A percentile compares a stretch with the other conserved stretches of the same genome.
These are phyloP conservation scores for Telopea speciosissima DNA, from an alignment of 177 flowering plant species.

Conservation along the genomic window DNA sequence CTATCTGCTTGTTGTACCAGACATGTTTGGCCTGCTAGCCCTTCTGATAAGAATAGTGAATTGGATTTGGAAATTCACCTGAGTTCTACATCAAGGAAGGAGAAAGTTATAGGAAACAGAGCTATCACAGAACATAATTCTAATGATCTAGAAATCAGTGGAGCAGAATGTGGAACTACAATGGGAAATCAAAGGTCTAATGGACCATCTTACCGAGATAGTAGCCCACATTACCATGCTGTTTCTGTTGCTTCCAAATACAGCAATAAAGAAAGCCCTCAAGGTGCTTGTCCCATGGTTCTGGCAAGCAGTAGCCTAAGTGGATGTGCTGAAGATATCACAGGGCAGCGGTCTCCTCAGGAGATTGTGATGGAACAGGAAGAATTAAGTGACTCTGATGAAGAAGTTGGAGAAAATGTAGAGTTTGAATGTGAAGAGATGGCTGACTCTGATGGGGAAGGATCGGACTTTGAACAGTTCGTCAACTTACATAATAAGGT, in stretches of 20 bases:
- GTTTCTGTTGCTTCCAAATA: conserved; percentile 7
- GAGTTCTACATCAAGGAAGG: conserved; percentile 42
- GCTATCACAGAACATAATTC: conserved; percentile 13
- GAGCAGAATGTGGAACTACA: conserved; percentile 6
- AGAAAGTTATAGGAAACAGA: conserved; percentile 21
- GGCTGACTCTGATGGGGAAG: conserved; percentile 90
- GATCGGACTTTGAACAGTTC: conserved; percentile 37
- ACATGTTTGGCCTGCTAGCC: conserved; percentile 20
- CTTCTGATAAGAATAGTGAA: conserved; percentile 36
- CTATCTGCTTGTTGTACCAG: conserved; percentile 8
- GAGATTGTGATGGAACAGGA: conserved; percentile 97
- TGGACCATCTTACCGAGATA: conserved; percentile 2
- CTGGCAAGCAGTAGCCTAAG: conserved; percentile 13
- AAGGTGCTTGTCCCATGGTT: conserved; percentile 17
- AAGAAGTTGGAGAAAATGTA: conserved; percentile 72
- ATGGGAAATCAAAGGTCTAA: conserved; percentile 7
- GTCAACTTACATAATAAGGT: too few species aligned
- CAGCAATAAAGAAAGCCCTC: conserved; percentile 8
- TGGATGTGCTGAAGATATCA: conserved; percentile 23
- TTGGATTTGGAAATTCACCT: conserved; percentile 74
- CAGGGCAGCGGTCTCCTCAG: conserved; percentile 46
- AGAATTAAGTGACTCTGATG: conserved; percentile 97
- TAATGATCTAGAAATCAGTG: conserved; percentile 10
- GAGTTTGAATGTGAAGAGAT: conserved; percentile 98
- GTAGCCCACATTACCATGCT: conserved; percentile 4